Base-by-base conservation (phyloP, 306 rosid species). In the Casuarina glauca region DNA sequence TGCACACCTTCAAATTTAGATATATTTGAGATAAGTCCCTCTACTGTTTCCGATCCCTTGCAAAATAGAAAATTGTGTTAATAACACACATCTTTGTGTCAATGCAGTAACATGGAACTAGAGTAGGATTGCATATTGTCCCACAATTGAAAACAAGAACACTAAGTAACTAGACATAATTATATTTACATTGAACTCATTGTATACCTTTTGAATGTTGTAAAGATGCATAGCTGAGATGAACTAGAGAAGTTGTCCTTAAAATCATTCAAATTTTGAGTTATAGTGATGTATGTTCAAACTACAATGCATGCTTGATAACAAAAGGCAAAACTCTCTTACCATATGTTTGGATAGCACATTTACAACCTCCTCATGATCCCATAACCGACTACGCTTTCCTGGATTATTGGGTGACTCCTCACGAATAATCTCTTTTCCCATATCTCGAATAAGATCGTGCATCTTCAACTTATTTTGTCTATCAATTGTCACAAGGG, bases 381-480 rank as follows among this genome's bases (percentile, higher is more conserved):
- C 62, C 79, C 87, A 83, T 44, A 79, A 58, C 9, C 87, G 26
- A 46, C 76, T 80, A 1, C 64, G 76, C 42, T 66, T 76, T 38
- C 7, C 84, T 38, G 63, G 84, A 1, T 76, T 20, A 3, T 77
- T 44, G 0, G 71, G 6, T 0, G 77, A 81, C 9, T 52, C 70
- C 12, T 64, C 51, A 36, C 81, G 79, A 52, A 76, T 71, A 5
- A 88, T 83, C 51, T 74, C 81, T 61, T 83, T 70, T 55, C 87
- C 91, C 87, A 85, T 88, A 41, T 85, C 87, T 73, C 81, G 44
- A 42, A 78, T 17, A 38, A 82, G 68, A 74, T 82, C 82, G 72
- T 82, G 85, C 82, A 78, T 82, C 13, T 2, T 35, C 3, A 82
- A 55, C 12, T 5, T 73, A 64, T 77, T 68, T 9, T 78, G 68